Percentiles rank a stretch among this genome's conserved stretches.
Conservation (phyloP, 2,329 filamentous ascomycete species). For the Monilinia polystroma region DNA sequence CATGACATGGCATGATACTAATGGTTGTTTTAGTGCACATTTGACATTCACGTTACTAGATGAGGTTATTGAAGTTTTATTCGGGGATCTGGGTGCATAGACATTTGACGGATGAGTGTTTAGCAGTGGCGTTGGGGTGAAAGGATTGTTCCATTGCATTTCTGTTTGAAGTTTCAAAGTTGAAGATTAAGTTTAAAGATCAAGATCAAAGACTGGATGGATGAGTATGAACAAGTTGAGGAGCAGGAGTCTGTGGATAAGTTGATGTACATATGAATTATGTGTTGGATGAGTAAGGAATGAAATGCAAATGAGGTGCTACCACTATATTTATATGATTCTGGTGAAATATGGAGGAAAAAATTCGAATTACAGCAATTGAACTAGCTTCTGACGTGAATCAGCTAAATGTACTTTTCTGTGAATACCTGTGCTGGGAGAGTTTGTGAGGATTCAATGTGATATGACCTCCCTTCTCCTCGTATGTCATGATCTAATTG, state of each 20-base stretch:
- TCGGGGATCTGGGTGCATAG: constrained; percentile 37
- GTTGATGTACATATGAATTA: neutral
- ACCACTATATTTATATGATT: too few species aligned
- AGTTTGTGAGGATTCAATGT: too few species aligned
- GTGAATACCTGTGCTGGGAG: too few species aligned
- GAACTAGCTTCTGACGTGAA: too few species aligned
- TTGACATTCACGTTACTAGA: constrained; percentile 42
- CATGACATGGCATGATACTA: neutral
- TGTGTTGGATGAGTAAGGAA: neutral
- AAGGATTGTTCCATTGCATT: neutral
- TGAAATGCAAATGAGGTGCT: neutral
- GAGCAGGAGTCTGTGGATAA: neutral
- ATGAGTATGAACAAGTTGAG: neutral
- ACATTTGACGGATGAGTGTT: constrained; percentile 22
- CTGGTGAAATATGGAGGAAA: too few species aligned
- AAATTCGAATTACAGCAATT: too few species aligned
- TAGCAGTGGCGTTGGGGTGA: constrained; percentile 36
- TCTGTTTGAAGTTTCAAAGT: constrained; percentile 3
- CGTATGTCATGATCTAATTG: too few species aligned
- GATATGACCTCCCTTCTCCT: too few species aligned
- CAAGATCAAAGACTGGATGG: neutral
- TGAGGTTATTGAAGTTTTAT: constrained; percentile 41
- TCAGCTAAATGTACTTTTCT: too few species aligned
- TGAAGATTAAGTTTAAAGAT: neutral
- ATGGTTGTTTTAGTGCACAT: constrained; percentile 36